phyloP scores from a whole-genome alignment of 495 filamentous ascomycete species.

The Sphaerosporella brunnea region DNA sequence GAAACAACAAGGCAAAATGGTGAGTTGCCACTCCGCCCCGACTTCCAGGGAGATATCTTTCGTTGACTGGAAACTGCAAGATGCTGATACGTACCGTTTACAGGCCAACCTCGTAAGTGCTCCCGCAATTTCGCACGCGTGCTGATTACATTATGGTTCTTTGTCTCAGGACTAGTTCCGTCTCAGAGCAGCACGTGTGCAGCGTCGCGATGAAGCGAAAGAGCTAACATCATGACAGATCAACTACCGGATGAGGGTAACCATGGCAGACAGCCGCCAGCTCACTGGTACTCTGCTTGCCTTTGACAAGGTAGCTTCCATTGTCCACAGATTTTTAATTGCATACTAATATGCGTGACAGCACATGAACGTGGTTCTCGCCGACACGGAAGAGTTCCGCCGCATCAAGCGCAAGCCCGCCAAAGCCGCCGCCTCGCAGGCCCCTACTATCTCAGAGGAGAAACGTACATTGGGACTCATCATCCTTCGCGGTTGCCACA shows the following conservation, averaged over 20 bases:
- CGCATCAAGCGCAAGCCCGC: constrained; percentile 74
- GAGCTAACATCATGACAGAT: too few relatives aligned
- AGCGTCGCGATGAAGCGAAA: too few relatives aligned
- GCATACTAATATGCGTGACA: too few relatives aligned
- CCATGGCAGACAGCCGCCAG: constrained; percentile 85
- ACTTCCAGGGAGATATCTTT: constrained; percentile 13
- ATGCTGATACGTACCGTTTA: constrained; percentile 46
- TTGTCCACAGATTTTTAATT: too few relatives aligned
- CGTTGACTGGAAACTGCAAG: constrained; percentile 19
- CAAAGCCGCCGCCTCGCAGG: constrained; percentile 47
- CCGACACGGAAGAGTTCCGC: constrained; percentile 97
- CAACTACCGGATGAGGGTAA: constrained; percentile 97
- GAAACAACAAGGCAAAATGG: constrained; percentile 99
- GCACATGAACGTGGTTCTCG: constrained; percentile 99
- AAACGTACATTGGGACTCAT: constrained; percentile 90
- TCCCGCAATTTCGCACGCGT: too few relatives aligned
- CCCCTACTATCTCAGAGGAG: constrained; percentile 59
- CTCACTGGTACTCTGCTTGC: constrained; percentile 95
- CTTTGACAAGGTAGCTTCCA: constrained; percentile 92
- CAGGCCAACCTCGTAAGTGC: constrained; percentile 91
- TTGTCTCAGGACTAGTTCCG: too few relatives aligned
- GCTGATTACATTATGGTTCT: too few relatives aligned
- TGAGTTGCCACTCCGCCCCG: constrained; percentile 36
- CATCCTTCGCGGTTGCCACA: constrained; percentile 83
- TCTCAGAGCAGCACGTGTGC: too few relatives aligned